These are phyloP conservation scores for Vitis hybrid DNA, from an alignment of 177 flowering plant species.

Conservation along the genomic window DNA sequence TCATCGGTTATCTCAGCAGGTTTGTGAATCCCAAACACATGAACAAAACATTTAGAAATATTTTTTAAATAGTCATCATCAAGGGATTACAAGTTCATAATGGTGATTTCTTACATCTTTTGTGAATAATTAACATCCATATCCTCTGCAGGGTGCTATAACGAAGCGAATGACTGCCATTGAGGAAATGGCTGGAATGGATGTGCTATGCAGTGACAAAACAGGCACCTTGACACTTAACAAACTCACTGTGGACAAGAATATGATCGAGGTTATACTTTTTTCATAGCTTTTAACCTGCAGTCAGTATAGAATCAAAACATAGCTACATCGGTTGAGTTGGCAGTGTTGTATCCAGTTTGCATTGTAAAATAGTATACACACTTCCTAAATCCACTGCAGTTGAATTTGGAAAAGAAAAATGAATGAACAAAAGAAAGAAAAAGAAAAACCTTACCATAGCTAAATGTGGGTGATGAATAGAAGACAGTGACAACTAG, in stretches of 20 bases:
- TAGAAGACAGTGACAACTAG: neutral
- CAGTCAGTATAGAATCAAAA: too few relatives aligned
- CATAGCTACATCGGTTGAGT: too few relatives aligned
- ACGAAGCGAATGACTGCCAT: slow-evolving; percentile 89
- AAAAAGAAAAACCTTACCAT: neutral
- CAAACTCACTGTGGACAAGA: slow-evolving; percentile 69
- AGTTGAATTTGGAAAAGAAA: neutral
- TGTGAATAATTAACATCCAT: neutral
- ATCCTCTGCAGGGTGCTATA: slow-evolving; percentile 62
- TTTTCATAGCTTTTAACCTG: neutral
- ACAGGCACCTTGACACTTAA: slow-evolving; percentile 82
- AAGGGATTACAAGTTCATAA: neutral
- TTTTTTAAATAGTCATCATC: neutral
- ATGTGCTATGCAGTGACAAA: slow-evolving; percentile 78
- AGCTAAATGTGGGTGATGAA: neutral
- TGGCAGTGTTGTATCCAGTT: too few relatives aligned
- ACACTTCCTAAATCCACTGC: neutral
- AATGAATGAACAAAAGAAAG: neutral
- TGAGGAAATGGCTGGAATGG: slow-evolving; percentile 78
- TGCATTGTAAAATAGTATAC: neutral
- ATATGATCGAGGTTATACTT: slow-evolving; percentile 61
- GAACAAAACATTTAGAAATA: neutral
- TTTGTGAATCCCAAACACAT: slow-evolving; percentile 17
- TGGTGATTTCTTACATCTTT: neutral
- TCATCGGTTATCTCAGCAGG: slow-evolving; percentile 78